Evolutionary conservation across 169 alveolate species (phyloP).

Genomic region (Eimeria brunetti): DNA sequence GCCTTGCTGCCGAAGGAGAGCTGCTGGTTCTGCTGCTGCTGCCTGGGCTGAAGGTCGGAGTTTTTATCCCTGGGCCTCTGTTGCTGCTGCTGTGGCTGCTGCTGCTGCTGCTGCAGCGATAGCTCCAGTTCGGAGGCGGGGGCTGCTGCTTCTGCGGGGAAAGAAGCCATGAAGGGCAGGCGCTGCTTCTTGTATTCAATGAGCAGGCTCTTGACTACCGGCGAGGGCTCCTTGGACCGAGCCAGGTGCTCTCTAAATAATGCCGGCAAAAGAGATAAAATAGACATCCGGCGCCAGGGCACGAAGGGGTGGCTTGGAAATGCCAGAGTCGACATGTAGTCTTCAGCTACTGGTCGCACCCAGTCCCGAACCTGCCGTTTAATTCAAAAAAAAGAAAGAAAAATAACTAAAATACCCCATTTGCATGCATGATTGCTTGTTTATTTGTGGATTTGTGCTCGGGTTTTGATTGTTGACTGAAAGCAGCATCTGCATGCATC

Average conservation of each 20-base stretch:
- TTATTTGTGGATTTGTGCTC: too few relatives aligned
- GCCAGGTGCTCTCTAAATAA: conserved; percentile 51
- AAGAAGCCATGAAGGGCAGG: conserved; percentile 45
- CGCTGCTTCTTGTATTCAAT: conserved; percentile 58
- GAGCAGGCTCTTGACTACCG: conserved; percentile 47
- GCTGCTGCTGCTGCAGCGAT: conserved; percentile 17
- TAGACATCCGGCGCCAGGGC: conserved; percentile 52
- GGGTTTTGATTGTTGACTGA: too few relatives aligned
- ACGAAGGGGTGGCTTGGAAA: conserved; percentile 68
- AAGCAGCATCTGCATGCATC: too few relatives aligned
- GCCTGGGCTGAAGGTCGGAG: conserved; percentile 24
- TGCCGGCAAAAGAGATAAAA: conserved; percentile 32
- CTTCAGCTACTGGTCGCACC: conserved; percentile 64
- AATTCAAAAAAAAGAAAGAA: too few relatives aligned
- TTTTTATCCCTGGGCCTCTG: background rate
- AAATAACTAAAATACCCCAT: too few relatives aligned
- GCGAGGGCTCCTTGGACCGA: conserved; percentile 51
- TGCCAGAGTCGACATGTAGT: conserved; percentile 56
- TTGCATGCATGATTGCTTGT: too few relatives aligned
- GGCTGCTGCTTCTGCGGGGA: conserved; percentile 31
- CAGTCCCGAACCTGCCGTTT: conserved; percentile 71
- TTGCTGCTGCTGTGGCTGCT: too few relatives aligned
- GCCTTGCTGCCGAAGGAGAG: conserved; percentile 35
- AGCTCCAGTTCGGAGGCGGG: conserved; percentile 19
- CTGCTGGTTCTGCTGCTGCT: conserved; percentile 53